Base-by-base conservation (phyloP, 78 protist species). In the Dictyostelium purpureum region DNA sequence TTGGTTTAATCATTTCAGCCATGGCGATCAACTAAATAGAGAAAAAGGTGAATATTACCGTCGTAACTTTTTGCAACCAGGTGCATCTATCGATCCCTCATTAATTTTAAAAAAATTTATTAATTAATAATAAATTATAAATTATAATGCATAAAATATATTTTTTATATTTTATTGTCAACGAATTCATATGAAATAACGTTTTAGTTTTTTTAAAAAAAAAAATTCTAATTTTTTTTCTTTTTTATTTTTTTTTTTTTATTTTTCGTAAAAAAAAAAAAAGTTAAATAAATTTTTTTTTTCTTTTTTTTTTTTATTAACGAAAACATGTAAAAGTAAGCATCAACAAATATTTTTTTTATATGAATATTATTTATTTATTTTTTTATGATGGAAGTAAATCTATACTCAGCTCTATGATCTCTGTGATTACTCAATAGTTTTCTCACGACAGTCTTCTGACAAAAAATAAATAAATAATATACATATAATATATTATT, bases 381-480 rank as follows among this genome's bases (percentile, higher is more conserved):
- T 63, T 16, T 24, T n/a, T 26, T 26, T 28, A 71, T 71, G 79
- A 71, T 71, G 79, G n/a, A 71, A 38, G 52, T 33, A 33, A 28
- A 19, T 38, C 47, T 63, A 75, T 26, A 75, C 81, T 75, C 81
- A 75, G 81, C 81, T 75, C 81, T 75, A 47, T 75, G 81, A 75
- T 51, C 18, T 51, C 52, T 19, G 61, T 45, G 66, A 51, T 75
- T 75, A 38, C 47, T 38, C 47, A 35, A 38, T 75, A 24, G 42
- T 45, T 75, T 51, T 75, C 81, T 75, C 81, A 75, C 81, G 81
- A 75, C 81, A 75, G 81, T 75, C 81, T 75, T 75, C 81, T 75
- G 81, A 71, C 79, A 38, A 18, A 18, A n/a, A n/a, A n/a, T 57
- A 7, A 21, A 57, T 49, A 49, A 14, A 14, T 14, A 14, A 49